Evolutionary conservation across 495 filamentous ascomycete genomes (phyloP).

Genomic region (Monascus purpureus): DNA sequence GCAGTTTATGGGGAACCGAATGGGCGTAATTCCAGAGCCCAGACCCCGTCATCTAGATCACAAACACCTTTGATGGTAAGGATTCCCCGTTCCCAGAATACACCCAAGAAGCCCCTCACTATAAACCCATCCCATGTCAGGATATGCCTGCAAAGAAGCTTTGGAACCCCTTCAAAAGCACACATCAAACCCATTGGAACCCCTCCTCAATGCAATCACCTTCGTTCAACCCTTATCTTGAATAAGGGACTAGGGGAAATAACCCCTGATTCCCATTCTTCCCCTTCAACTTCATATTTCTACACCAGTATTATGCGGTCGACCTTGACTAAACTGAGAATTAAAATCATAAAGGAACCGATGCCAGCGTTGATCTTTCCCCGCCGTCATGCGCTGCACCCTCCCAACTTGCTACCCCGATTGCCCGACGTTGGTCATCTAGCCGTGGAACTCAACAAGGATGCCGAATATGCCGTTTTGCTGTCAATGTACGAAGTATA

Average conservation of each 20-base stretch:
- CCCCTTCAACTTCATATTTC: slow-evolving; percentile 8
- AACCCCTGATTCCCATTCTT: slow-evolving; percentile 3
- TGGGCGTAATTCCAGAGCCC: slow-evolving; percentile 53
- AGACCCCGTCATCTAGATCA: slow-evolving; percentile 49
- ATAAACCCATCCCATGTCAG: slow-evolving; percentile 11
- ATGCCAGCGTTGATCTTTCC: slow-evolving; percentile 35
- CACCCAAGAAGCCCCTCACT: slow-evolving; percentile 10
- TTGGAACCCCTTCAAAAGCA: slow-evolving; percentile 12
- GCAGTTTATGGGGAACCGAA: slow-evolving; percentile 56
- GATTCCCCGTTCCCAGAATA: slow-evolving; percentile 14
- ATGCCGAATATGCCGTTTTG: slow-evolving; percentile 74
- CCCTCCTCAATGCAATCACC: slow-evolving; percentile 5
- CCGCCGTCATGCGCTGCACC: slow-evolving; percentile 43
- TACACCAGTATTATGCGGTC: slow-evolving; percentile 7
- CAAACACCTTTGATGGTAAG: slow-evolving; percentile 33
- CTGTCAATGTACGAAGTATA: slow-evolving; percentile 99
- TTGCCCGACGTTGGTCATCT: slow-evolving; percentile 63
- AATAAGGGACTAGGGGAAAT: slow-evolving; percentile 7
- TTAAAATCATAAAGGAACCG: slow-evolving; percentile 35
- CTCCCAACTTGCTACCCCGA: slow-evolving; percentile 51
- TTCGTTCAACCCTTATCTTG: neutral
- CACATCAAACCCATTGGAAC: neutral
- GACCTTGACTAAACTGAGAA: slow-evolving; percentile 22
- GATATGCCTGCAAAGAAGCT: slow-evolving; percentile 13
- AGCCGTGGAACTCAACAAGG: slow-evolving; percentile 48